These are phyloP conservation scores for Austroboletus festivus DNA, from an alignment of 768 basidiomycete species.

Conservation along the genomic window DNA sequence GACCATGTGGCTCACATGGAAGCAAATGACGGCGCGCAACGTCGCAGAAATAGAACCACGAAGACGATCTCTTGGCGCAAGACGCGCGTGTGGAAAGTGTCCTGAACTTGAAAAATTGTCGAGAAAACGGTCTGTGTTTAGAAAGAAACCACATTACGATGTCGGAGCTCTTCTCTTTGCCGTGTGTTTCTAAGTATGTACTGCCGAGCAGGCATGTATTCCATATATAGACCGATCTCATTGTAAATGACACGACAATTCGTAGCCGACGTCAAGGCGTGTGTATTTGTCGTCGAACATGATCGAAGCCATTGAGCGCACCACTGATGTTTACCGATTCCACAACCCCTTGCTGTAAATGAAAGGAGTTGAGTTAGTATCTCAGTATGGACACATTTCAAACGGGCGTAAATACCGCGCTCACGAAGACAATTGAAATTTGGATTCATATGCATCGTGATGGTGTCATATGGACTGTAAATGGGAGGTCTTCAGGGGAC, in stretches of 20 bases:
- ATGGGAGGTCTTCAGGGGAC: neutral
- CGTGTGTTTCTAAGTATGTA: too few relatives aligned
- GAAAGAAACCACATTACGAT: too few relatives aligned
- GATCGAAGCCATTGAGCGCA: too few relatives aligned
- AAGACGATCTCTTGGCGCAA: neutral
- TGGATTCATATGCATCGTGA: neutral
- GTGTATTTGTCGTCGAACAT: neutral
- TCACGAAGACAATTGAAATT: neutral
- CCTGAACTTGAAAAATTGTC: neutral
- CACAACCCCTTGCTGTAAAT: neutral
- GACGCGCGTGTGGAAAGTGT: neutral
- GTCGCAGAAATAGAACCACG: neutral
- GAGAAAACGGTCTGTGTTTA: too few relatives aligned
- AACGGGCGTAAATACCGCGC: neutral
- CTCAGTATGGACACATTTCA: neutral
- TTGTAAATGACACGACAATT: neutral
- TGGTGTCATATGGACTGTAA: neutral
- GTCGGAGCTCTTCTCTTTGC: too few relatives aligned
- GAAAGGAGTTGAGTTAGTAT: conserved; percentile 8
- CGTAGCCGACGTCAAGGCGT: neutral
- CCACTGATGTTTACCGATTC: neutral
- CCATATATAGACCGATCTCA: neutral
- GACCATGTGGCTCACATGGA: conserved; percentile 15
- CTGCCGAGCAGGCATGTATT: neutral
- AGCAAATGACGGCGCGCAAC: conserved; percentile 6